phyloP scores from a whole-genome alignment of 441 rosid genomes.

The Oxalis stricta region DNA sequence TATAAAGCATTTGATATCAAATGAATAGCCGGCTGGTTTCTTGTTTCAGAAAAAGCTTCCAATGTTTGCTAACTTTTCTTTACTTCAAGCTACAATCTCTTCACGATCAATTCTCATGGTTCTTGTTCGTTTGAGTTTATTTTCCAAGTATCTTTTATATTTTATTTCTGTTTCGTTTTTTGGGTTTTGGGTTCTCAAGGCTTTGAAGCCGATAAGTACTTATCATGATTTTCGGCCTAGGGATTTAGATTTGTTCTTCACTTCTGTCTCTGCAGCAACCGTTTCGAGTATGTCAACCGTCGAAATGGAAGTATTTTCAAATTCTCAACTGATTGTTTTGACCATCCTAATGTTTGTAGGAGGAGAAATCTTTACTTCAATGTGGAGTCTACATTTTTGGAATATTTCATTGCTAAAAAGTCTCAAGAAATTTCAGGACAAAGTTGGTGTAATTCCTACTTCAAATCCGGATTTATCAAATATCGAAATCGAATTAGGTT shows the following conservation, averaged over 20 bases:
- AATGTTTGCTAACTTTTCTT: too few relatives aligned
- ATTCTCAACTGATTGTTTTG: conserved; percentile 36
- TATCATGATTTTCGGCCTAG: conserved; percentile 9
- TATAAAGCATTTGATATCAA: too few relatives aligned
- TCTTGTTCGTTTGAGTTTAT: too few relatives aligned
- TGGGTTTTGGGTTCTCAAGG: too few relatives aligned
- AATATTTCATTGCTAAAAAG: neutral
- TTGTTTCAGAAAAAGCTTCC: too few relatives aligned
- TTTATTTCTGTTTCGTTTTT: too few relatives aligned
- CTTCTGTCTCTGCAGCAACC: conserved; percentile 51
- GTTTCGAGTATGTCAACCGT: conserved; percentile 61
- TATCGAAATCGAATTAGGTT: neutral
- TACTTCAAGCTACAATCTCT: too few relatives aligned
- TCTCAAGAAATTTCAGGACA: neutral
- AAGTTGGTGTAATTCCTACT: neutral
- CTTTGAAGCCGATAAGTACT: conserved; percentile 24
- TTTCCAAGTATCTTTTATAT: too few relatives aligned
- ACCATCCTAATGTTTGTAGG: conserved; percentile 45
- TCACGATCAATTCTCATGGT: too few relatives aligned
- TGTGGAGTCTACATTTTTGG: conserved; percentile 13
- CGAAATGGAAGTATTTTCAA: conserved; percentile 63
- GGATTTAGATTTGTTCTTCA: conserved; percentile 47
- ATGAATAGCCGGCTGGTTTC: too few relatives aligned
- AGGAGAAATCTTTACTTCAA: conserved; percentile 36
- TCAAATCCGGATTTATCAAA: neutral